Base-by-base conservation (phyloP, 1,139 yeast species). In the Torulaspora pretoriensis region DNA sequence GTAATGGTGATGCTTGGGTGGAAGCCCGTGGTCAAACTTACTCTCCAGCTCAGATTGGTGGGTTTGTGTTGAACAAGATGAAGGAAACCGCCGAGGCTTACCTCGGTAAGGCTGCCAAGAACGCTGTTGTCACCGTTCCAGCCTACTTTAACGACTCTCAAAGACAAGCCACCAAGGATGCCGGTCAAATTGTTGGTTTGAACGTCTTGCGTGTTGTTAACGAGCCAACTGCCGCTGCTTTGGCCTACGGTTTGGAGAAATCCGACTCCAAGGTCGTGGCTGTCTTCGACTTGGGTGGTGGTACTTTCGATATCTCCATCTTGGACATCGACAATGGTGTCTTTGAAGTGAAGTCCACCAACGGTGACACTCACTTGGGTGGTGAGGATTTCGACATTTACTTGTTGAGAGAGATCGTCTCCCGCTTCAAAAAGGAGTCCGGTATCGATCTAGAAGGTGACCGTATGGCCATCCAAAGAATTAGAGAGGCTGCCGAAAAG, bases 401-500 rank as follows among this genome's bases (percentile, higher is more conserved):
- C 56, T 68, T 88, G 54, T 94, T 88, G 55, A 84, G 96, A 75
- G 79, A 84, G 74, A 82, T 92, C 63, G 90, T 92, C 55, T 92
- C 87, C 54, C 81, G 80, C 68, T 94, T 92, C 83, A 89, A 92
- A 80, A 80, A 86, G 72, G 96, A 89, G 69, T 73, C 81, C 49
- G 97, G 97, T 65, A 78, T 92, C 62, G 94, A 90, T 70, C 81
- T 92, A 65, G 75, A 77, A 61, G 78, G 81, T 67, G 98, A 92
- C 77, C 85, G 97, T 74, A 90, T 90, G 96, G 97, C 97, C 62
- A 85, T 92, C 64, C 98, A 92, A 78, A 87, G 98, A 78, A 90
- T 94, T 73, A 88, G 98, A 79, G 98, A 92, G 77, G 98, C 98
- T 60, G 95, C 97, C 57, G 99, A 92, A 78, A 90, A 92, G 84